Percentiles rank a stretch among this genome's conserved stretches.
Evolutionary conservation across 2,329 filamentous ascomycete species (phyloP).

Genomic region (Pseudocercospora crystallina): DNA sequence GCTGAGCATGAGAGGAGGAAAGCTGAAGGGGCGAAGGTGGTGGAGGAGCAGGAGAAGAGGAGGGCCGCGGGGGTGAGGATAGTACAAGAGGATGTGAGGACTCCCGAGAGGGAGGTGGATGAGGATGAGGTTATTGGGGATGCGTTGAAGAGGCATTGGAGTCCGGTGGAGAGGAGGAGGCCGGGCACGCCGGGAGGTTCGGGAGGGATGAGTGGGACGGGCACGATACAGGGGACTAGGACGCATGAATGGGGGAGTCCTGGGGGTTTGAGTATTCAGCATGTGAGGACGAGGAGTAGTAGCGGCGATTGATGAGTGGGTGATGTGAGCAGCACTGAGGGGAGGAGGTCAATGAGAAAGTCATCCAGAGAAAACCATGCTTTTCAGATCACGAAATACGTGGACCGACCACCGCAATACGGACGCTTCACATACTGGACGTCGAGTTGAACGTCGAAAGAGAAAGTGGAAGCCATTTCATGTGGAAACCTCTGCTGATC

Average conservation of each 20-base stretch:
- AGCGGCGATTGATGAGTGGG: no score
- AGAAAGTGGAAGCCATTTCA: no score
- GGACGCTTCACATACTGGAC: no score
- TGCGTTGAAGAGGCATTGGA: slow-evolving; percentile 34
- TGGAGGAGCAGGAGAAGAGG: slow-evolving; percentile 31
- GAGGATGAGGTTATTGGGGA: slow-evolving; percentile 30
- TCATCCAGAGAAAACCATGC: no score
- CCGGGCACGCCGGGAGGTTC: slow-evolving; percentile 27
- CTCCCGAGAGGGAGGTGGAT: slow-evolving; percentile 11
- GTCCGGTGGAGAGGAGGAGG: slow-evolving; percentile 31
- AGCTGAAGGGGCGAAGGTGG: slow-evolving; percentile 41
- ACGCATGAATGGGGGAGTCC: slow-evolving; percentile 29
- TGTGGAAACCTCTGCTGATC: no score
- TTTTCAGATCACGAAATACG: no score
- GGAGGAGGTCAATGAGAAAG: no score
- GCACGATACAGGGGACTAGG: slow-evolving; percentile 29
- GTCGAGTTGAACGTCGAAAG: no score
- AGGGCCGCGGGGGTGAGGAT: slow-evolving; percentile 32
- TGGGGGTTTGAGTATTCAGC: slow-evolving; percentile 11
- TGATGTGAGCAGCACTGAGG: no score
- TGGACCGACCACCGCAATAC: no score
- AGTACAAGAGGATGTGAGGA: slow-evolving; percentile 20
- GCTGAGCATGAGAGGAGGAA: slow-evolving; percentile 67
- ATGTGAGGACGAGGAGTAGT: slow-evolving; percentile 27
- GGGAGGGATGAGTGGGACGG: not conserved